Base-by-base conservation (phyloP, 2,329 filamentous ascomycete genomes). In the Cryoendolithus antarcticus region DNA sequence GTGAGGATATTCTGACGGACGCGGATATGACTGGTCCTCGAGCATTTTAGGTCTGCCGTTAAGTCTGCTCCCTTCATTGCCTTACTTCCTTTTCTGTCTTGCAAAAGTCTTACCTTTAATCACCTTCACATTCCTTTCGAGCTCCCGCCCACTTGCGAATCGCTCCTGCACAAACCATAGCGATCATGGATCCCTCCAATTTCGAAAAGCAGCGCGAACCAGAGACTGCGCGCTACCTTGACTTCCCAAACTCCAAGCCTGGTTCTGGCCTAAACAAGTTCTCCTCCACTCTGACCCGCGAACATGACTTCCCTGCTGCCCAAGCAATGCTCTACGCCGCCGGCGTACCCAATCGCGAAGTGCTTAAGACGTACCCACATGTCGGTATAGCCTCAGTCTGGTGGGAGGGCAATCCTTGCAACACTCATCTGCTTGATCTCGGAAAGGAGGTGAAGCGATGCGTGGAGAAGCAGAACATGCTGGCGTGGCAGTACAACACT, bases 361-460 rank as follows among this genome's bases (percentile, higher is more conserved):
- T 80, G 54, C 93, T 96, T 84, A 88, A 89, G 64, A 89, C 74
- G 41, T 82, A 82, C 38, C 85, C 89, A 9, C 89, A 96, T 47
- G 83, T 96, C 19, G 89, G 89, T 42, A 77, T 95, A 55, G 82
- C 86, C 6, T 86, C 82, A 4, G 84, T 95, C 4, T 95, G 88
- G 88, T 96, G 88, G 88, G 86, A 95, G 63, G 89, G 89, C 21
- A 95, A 95, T 58, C 85, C 89, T 30, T 95, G 88, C 76, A 94
- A 94, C 41, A 56, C 42, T 29, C 51, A 66, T 80, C 78, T 96
- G 47, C 72, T 93, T 43, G 86, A 93, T 48, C 73, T 96, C 45
- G 89, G 82, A 29, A 86, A 85, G 55, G 82, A 84, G 35, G 83
- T 91, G 52, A 96, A 95, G 63, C 78, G 77, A 50, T 74, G 83